Evolutionary conservation across 78 protist genomes (phyloP).

Genomic region (slime mould (Dictyostelium discoideum)): DNA sequence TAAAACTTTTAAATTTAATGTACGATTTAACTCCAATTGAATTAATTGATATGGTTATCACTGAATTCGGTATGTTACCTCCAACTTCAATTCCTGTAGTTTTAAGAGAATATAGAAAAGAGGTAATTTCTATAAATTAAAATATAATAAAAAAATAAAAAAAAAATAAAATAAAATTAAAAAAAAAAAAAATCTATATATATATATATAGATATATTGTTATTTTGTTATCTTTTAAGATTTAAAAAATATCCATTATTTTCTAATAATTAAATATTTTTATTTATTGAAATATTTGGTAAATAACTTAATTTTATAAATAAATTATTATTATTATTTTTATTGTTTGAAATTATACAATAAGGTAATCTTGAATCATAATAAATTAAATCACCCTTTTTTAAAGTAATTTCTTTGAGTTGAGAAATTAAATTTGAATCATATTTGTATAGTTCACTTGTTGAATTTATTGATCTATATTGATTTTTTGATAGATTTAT

Average conservation of each 20-base stretch:
- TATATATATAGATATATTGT: background rate
- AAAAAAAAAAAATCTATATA: background rate
- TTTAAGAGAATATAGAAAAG: slow-evolving; percentile 92
- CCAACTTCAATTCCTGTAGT: slow-evolving; percentile 97
- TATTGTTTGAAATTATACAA: background rate
- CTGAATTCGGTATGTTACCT: slow-evolving; percentile 97
- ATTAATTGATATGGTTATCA: slow-evolving; percentile 91
- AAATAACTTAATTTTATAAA: background rate
- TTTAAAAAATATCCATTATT: too few species aligned
- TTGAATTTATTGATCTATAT: background rate
- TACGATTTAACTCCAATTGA: slow-evolving; percentile 98
- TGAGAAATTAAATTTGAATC: background rate
- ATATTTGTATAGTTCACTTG: background rate
- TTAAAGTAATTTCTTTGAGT: background rate
- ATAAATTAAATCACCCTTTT: slow-evolving; percentile 3
- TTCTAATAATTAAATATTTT: background rate
- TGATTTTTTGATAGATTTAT: background rate
- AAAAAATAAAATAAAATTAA: background rate
- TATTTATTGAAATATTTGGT: background rate
- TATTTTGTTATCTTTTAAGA: too few species aligned
- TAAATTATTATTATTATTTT: background rate
- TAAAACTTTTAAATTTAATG: slow-evolving; percentile 91
- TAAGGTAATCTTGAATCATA: slow-evolving; percentile 3
- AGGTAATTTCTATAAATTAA: background rate
- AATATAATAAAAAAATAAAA: background rate